Base-by-base conservation (phyloP, 305 asterid genomes). In the Solanum hybrid region DNA sequence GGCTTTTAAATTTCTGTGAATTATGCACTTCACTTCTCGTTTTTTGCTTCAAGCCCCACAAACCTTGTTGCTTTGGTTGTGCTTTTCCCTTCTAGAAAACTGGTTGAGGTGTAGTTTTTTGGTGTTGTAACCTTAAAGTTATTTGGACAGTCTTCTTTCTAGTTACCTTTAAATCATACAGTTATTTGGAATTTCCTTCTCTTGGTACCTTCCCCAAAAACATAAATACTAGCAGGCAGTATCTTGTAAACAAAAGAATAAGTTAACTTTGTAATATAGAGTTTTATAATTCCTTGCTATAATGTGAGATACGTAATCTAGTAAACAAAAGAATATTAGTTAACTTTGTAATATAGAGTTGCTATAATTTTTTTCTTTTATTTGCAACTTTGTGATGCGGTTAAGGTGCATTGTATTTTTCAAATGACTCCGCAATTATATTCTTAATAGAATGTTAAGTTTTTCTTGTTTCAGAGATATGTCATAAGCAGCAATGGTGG, bases 401-500 rank as follows among this genome's bases (percentile, higher is more conserved):
- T 76, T 40, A 76, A 40, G 34, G 9, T 76, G 42, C 86, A 40
- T 42, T 31, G 35, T 40, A 38, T 38, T 22, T 87, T 87, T 87
- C 17, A 29, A 60, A 13, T n/a, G 66, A 51, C 76, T 34, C 77
- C 15, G 22, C 27, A 34, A 10, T n/a, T 34, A 24, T 42, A 35
- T 32, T 78, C 26, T 88, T 14, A 71, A 13, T 32, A 27, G 32
- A 66, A 37, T 36, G 73, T 35, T 77, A 84, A 10, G 29, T 31
- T 88, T 34, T 31, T 88, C 35, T 60, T 51, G 73, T 73, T 51
- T 11, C 89, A 76, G 86, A 51, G 91, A 90, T 81, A 78, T 88
- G 73, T 34, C 85, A 88, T 79, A 79, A 76, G 86, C 29, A 85
- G 85, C 27, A 66, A 56, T 75, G 89, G 93, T 95, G 98, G 99